Evolutionary conservation across 768 basidiomycete genomes (phyloP).

Genomic region (Lactarius indigo): DNA sequence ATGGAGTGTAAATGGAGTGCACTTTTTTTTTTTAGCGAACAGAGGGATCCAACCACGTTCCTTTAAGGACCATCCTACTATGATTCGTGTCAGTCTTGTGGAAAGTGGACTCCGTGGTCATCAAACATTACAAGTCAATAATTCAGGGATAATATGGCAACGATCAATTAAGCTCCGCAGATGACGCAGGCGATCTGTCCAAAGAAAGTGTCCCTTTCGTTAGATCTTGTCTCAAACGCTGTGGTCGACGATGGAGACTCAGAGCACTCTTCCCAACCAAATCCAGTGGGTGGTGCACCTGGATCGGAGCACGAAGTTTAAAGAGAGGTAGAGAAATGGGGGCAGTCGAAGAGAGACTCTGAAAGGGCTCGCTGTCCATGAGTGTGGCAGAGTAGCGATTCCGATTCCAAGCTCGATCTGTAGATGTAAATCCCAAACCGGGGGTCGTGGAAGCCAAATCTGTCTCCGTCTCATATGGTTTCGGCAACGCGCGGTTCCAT

Average conservation of each 20-base stretch:
- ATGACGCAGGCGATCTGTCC: not conserved
- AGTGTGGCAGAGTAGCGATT: no score
- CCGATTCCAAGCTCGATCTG: no score
- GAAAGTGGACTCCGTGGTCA: not conserved
- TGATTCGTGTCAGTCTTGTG: not conserved
- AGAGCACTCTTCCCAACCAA: not conserved
- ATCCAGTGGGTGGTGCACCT: not conserved
- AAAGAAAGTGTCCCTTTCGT: not conserved
- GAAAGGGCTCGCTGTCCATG: no score
- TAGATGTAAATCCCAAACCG: no score
- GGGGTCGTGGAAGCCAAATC: no score
- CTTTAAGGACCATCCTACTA: slow-evolving; percentile 1
- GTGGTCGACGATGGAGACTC: not conserved
- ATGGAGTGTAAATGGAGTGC: not conserved
- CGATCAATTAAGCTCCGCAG: not conserved
- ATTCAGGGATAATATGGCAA: not conserved
- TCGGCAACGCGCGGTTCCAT: not conserved
- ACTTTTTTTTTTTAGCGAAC: not conserved
- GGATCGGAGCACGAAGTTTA: no score
- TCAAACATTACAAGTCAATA: not conserved
- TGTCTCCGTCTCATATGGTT: no score
- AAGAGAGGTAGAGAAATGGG: no score
- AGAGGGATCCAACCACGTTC: not conserved
- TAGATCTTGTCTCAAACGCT: not conserved
- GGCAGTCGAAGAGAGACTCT: not conserved